Percentiles rank a stretch among this genome's conserved stretches.
phyloP scores from a whole-genome alignment of 768 basidiomycete species.

The Tremella mesenterica region DNA sequence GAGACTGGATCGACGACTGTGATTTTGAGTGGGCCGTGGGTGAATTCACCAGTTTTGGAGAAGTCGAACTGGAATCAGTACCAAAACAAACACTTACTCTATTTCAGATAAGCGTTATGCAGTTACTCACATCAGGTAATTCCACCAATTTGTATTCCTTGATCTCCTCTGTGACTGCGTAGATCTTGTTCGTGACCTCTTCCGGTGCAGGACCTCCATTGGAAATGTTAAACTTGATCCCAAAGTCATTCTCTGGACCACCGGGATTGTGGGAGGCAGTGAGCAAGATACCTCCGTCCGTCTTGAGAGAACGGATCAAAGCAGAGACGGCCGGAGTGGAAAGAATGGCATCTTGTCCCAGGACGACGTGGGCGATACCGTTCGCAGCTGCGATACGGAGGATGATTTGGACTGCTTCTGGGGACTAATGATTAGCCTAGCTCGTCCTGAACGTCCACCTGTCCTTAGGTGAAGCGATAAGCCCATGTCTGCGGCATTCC shows the following conservation, averaged over 20 bases:
- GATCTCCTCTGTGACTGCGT: constrained; percentile 80
- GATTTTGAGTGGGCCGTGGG: constrained; percentile 73
- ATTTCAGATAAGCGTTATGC: background rate
- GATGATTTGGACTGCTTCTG: constrained; percentile 66
- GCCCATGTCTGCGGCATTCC: no score
- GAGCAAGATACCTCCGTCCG: constrained; percentile 89
- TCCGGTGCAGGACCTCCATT: constrained; percentile 98
- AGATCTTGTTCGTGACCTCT: constrained; percentile 90
- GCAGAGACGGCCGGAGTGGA: constrained; percentile 97
- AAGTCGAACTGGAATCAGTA: constrained; percentile 60
- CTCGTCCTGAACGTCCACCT: no score
- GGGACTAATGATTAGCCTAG: constrained; percentile 52
- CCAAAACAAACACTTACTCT: background rate
- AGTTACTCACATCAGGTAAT: constrained; percentile 56
- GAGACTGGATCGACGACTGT: constrained; percentile 87
- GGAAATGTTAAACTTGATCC: constrained; percentile 97
- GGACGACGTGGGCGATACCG: constrained; percentile 80
- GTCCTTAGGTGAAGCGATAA: no score
- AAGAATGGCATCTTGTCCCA: constrained; percentile 82
- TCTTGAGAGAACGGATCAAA: constrained; percentile 90
- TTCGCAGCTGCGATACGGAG: constrained; percentile 90
- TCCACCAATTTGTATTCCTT: constrained; percentile 75
- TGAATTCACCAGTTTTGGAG: constrained; percentile 66
- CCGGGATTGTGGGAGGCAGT: constrained; percentile 98
- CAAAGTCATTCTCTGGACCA: constrained; percentile 95